Conservation (phyloP, 2,329 filamentous ascomycete genomes). For the Dryadomyces sulphureus region DNA sequence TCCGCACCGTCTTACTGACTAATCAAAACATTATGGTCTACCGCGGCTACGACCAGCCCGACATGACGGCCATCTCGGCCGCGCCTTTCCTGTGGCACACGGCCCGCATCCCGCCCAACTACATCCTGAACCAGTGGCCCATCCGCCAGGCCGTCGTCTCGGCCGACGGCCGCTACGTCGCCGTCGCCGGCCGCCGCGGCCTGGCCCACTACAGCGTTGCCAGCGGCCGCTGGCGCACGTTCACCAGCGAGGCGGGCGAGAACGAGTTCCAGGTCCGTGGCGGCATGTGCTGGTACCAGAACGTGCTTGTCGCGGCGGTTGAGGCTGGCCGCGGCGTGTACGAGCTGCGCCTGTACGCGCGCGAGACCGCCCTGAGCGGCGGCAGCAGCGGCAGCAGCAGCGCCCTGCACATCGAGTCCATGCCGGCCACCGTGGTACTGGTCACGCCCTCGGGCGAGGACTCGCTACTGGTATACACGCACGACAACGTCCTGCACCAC, state of each 20-base stretch:
- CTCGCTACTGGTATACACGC: conserved; percentile 89
- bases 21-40: conserved; percentile 84
- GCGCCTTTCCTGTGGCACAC: conserved; percentile 95
- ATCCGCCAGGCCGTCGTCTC: conserved; percentile 79
- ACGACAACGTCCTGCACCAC: conserved; percentile 90
- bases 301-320: conserved; percentile 86
- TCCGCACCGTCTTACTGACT: conserved; percentile 77
- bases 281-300: conserved; percentile 98
- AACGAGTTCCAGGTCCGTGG: conserved; percentile 86
- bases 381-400: conserved; percentile 33
- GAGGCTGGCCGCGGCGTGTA: conserved; percentile 55
- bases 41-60: conserved; percentile 78
- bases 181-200: conserved; percentile 84
- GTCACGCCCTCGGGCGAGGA: conserved; percentile 84
- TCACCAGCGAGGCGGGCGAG: conserved; percentile 65
- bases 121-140: conserved; percentile 87
- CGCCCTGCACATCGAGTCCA: conserved; percentile 59
- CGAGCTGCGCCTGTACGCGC: conserved; percentile 82
- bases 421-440: conserved; percentile 78
- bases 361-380: conserved; percentile 65
- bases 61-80: conserved; percentile 80
- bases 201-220: conserved; percentile 91
- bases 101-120: conserved; percentile 67
- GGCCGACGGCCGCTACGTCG: conserved; percentile 82
- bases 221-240: conserved; percentile 92